Base-by-base conservation (phyloP, 148 eudicot genomes). In the Limonium bicolor region DNA sequence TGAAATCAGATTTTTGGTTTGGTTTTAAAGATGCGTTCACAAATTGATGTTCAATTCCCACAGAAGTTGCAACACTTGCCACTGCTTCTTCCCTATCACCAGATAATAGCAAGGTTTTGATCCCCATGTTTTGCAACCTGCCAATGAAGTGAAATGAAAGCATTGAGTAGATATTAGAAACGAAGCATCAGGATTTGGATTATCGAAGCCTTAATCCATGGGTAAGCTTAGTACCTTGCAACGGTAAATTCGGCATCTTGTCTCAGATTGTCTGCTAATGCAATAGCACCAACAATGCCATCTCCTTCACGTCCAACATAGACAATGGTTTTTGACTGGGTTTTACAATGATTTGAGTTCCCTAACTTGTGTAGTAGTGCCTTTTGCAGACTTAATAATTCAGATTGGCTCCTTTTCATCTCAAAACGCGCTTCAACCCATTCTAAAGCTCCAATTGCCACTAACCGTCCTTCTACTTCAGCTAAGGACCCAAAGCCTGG, bases 11-110 rank as follows among this genome's bases (percentile, higher is more conserved):
- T 77, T 88, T 88, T 67, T 71, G 69, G 47, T 52, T 69, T 40
- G 96, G 96, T 38, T 73, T 77, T 60, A 88, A 58, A 22, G 94
- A 77, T 59, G 94, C 67, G 55, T 80, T 64, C 52, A 83, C 67
- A 56, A 48, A 69, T 41, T 82, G 66, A 59, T 52, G 55, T 59
- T 64, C 62, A 60, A 88, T 70, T 50, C 96, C 96, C 59, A 82
- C 69, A 22, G 64, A 46, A 39, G 68, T 67, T 30, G 83, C 94
- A 41, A 87, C 72, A 50, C 47, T 64, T 74, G 81, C 76, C 56
- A 83, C 94, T 66, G 90, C 96, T 63, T 76, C 96, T 76, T 82
- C 78, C 76, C 86, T 74, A 86, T 88, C 96, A 43, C 90, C 96
- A 14, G 96, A 88, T 72, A 83, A 48, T 36, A 88, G 68, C 17